phyloP scores from a whole-genome alignment of 345 rosid genomes.

The Citrus reticulata region DNA sequence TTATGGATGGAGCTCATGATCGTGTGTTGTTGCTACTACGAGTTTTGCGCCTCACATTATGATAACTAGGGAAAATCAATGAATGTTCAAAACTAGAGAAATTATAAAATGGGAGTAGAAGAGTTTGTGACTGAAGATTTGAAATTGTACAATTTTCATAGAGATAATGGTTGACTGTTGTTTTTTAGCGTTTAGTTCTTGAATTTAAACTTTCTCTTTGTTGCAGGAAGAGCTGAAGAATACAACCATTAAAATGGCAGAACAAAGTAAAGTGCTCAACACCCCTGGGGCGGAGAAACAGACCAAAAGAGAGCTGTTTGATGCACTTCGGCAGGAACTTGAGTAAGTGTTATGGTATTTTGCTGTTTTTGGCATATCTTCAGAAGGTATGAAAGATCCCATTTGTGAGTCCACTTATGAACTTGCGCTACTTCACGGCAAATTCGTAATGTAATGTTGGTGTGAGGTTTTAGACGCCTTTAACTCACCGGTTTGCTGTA shows the following conservation, averaged over 20 bases:
- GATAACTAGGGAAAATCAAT: neutral
- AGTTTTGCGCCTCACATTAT: neutral
- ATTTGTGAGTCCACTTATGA: neutral
- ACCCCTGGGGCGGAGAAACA: slow-evolving; percentile 89
- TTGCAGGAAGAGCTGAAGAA: slow-evolving; percentile 76
- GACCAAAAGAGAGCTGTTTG: slow-evolving; percentile 83
- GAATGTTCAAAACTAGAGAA: neutral
- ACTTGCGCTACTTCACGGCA: neutral
- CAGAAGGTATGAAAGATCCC: neutral
- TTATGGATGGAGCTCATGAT: neutral
- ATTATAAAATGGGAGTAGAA: neutral
- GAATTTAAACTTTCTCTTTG: neutral
- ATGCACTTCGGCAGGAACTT: slow-evolving; percentile 84
- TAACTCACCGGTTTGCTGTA: neutral
- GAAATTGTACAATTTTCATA: neutral
- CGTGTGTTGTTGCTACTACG: neutral
- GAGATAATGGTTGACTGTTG: neutral
- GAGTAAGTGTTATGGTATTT: slow-evolving; percentile 43
- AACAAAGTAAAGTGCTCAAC: slow-evolving; percentile 85
- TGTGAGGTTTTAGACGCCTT: neutral
- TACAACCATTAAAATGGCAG: slow-evolving; percentile 79
- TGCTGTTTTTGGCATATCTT: neutral
- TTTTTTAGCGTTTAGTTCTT: neutral
- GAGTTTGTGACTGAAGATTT: slow-evolving; percentile 1
- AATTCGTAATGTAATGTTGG: neutral